Base-by-base conservation (phyloP, 2,329 filamentous ascomycete genomes). In the Claviceps maximensis region DNA sequence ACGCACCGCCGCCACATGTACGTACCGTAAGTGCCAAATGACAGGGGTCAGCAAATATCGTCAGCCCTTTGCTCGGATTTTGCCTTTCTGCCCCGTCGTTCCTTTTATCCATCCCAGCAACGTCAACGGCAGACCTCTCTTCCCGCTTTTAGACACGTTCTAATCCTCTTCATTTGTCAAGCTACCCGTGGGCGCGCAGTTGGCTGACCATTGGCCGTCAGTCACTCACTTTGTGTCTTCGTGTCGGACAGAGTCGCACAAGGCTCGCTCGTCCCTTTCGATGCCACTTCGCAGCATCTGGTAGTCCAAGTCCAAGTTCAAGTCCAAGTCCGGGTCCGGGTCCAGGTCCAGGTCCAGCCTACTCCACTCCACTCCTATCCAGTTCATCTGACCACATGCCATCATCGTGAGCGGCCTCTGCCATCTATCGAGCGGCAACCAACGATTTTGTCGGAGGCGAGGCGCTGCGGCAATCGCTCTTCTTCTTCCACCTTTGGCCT, bases 401-500 rank as follows among this genome's bases (percentile, higher is more conserved):
- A 45, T 47, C 52, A 46, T 41, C 53, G 50, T 33, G 15, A 52
- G 33, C 46, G 42, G 54, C 49, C 25, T 27, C 46, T 51, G 54
- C 53, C 49, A 55, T 51, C 49, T 51, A 52, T 56, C 49, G 31
- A 47, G 21, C 49, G 49, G 25, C 13, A n/a, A 48, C 46, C 10
- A 48, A 23, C 27, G 45, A 47, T 8, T 15, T 15, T 23, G 42
- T 19, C 12, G 33, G 33, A 42, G 38, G 6, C 44, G 36, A 48
- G 25, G 23, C 50, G 25, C 31, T 31, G 40, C 50, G 33, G 33
- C 33, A 41, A 41, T 17, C 13, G 31, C n/a, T 44, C 15, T 44
- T n/a, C 21, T 25, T 44, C 6, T 12, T 25, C 3, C 25, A 9
- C 25, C 6, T 4, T 27, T 46, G 23, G 27, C 44, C n/a, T 9